phyloP scores from a whole-genome alignment of 1,284 basidiomycete species.

The Wallemia mellicola region DNA sequence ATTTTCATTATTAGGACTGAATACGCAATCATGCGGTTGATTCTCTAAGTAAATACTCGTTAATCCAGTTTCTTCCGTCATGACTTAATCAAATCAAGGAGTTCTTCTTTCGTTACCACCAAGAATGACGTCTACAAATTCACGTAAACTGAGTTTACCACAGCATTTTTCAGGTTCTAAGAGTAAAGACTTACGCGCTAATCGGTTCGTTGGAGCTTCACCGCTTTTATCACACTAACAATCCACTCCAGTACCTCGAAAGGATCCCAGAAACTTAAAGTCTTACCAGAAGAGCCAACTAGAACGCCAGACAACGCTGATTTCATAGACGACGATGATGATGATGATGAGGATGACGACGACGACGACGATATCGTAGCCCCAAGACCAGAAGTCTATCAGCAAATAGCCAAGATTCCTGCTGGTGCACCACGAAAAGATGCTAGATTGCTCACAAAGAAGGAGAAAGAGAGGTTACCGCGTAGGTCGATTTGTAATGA shows the following conservation, averaged over 20 bases:
- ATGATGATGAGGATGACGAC: slow-evolving; percentile 15
- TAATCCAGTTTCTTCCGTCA: neutral
- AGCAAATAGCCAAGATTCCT: slow-evolving; percentile 68
- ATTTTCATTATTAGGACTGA: slow-evolving; percentile 38
- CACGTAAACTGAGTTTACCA: neutral
- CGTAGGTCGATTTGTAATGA: neutral
- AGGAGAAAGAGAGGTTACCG: slow-evolving; percentile 45
- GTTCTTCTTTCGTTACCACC: neutral
- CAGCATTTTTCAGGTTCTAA: neutral
- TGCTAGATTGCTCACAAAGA: slow-evolving; percentile 64
- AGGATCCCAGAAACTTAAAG: slow-evolving; percentile 50
- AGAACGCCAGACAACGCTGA: slow-evolving; percentile 14
- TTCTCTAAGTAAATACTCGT: slow-evolving; percentile 18
- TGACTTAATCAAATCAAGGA: neutral
- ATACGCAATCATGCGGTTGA: slow-evolving; percentile 65
- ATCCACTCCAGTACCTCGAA: neutral
- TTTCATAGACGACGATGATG: slow-evolving; percentile 31
- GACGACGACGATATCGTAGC: slow-evolving; percentile 23
- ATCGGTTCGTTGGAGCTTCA: neutral
- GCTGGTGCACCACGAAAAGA: slow-evolving; percentile 76
- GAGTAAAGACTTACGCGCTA: neutral
- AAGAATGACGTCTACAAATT: neutral
- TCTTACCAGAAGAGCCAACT: slow-evolving; percentile 69
- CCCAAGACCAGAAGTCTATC: slow-evolving; percentile 35
- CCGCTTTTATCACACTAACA: neutral